A percentile compares a stretch with the other conserved stretches of the same genome.
Evolutionary conservation across 768 basidiomycete species (phyloP).

Genomic region (Wakefieldia striispora): DNA sequence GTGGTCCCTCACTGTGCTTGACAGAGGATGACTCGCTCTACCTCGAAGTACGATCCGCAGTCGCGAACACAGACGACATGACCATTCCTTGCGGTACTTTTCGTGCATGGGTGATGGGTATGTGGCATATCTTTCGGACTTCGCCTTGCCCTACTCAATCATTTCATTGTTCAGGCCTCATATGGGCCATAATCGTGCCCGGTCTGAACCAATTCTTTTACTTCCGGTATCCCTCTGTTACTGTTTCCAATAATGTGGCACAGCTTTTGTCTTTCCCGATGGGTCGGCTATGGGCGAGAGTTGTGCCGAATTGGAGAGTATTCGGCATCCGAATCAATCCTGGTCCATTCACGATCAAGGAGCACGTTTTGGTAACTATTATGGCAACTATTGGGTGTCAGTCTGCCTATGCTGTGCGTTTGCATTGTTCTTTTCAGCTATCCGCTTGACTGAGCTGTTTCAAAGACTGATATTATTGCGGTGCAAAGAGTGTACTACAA

Average conservation of each 20-base stretch:
- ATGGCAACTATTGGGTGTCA: constrained; percentile 52
- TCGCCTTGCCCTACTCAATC: not conserved
- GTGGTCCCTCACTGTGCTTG: constrained; percentile 13
- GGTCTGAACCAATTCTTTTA: constrained; percentile 80
- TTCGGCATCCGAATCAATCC: constrained; percentile 65
- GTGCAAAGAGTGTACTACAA: constrained; percentile 71
- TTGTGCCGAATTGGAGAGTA: constrained; percentile 49
- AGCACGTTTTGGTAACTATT: constrained; percentile 67
- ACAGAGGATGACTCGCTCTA: constrained; percentile 79
- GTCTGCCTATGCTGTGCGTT: constrained; percentile 21
- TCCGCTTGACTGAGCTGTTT: not conserved
- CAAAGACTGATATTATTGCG: constrained; percentile 63
- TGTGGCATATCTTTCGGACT: not conserved
- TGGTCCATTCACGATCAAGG: constrained; percentile 80
- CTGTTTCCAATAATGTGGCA: constrained; percentile 54
- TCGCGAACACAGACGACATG: constrained; percentile 69
- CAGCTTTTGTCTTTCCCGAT: constrained; percentile 73
- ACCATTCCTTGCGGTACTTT: constrained; percentile 60
- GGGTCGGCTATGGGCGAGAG: constrained; percentile 57
- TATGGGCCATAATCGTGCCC: constrained; percentile 62
- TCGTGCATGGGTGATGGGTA: constrained; percentile 59
- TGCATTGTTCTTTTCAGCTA: not conserved
- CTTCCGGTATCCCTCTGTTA: constrained; percentile 58
- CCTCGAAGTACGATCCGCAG: constrained; percentile 77
- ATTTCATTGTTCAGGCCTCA: constrained; percentile 25